phyloP scores from a whole-genome alignment of 164 flowering plant species.

The Nymphaea colorata region DNA sequence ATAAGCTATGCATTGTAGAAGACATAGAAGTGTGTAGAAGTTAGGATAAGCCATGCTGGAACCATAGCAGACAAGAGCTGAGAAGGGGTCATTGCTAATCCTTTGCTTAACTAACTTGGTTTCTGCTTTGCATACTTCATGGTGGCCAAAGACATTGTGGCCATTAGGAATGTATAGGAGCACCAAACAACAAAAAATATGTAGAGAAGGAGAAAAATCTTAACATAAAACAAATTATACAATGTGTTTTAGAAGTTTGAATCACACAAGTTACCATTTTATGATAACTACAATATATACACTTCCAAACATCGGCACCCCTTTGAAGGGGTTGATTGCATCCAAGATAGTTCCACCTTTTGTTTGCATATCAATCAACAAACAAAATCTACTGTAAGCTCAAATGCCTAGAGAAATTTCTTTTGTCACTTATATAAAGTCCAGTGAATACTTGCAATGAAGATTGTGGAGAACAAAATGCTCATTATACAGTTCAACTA shows the following conservation, averaged over 20 bases:
- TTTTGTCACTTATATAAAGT: constrained; percentile 52
- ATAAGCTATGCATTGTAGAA: too few species aligned
- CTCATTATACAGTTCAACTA: constrained; percentile 92
- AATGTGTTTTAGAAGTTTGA: too few species aligned
- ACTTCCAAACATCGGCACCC: constrained; percentile 44
- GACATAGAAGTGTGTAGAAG: constrained; percentile 89
- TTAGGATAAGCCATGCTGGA: constrained; percentile 48
- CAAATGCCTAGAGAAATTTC: background rate
- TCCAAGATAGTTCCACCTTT: constrained; percentile 93
- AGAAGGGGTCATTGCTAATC: constrained; percentile 57
- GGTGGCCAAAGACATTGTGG: constrained; percentile 83
- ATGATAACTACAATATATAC: constrained; percentile 38
- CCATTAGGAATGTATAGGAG: constrained; percentile 98
- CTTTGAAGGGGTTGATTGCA: constrained; percentile 89
- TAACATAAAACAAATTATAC: too few species aligned
- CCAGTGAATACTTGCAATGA: constrained; percentile 45
- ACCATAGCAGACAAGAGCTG: constrained; percentile 87
- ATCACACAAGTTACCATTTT: constrained; percentile 19
- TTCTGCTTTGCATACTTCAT: constrained; percentile 82
- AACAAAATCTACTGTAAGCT: background rate
- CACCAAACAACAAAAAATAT: constrained; percentile 99
- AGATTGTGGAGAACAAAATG: constrained; percentile 93
- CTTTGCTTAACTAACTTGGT: constrained; percentile 48
- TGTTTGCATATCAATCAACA: constrained; percentile 37
- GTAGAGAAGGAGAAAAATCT: constrained; percentile 3